Base-by-base conservation (phyloP, 192 early-diverging fungal genomes). In the Blastocladiella britannica region DNA sequence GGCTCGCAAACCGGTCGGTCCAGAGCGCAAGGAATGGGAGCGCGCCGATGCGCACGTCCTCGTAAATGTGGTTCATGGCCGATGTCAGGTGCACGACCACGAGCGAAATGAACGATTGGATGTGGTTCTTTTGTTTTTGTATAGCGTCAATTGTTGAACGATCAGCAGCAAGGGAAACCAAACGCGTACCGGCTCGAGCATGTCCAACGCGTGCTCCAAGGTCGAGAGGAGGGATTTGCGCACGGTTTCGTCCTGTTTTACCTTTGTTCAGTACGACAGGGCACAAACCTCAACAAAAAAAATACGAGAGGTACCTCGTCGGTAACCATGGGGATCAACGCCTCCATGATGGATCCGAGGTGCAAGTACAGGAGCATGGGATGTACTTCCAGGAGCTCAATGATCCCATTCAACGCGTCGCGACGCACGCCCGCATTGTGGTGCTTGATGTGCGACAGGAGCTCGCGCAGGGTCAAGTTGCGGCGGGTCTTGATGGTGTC, bases 61-160 rank as follows among this genome's bases (percentile, higher is more conserved):
- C 87, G 54, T 79, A 68, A 27, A 93, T 90, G 65, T 90, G 88
- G 5, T 88, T 89, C 78, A 90, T 87, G 22, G 80, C 87, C 15
- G 88, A 85, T 66, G 83, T 88, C 4, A 80, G 82, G 57, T 82
- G 89, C 3, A 85, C 80, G 52, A 87, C 73, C 25, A 87, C 70
- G 27, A 89, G 64, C 4, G 86, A 72, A 55, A 87, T 61, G 65
- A 93, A 93, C 25, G 89, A 85, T 53, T 76, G 72, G 24, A 89
- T 53, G 29, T 88, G 82, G 47, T 72, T 67, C 53, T 72, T 53
- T 26, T 68, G 7, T n/a, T n/a, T n/a, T n/a, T n/a, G n/a, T n/a
- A n/a, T n/a, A n/a, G n/a, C n/a, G n/a, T n/a, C n/a, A n/a, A n/a
- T n/a, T n/a, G n/a, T n/a, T n/a, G n/a, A n/a, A n/a, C n/a, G n/a